Conservation (phyloP, 306 rosid genomes). For the Gillenia trifoliata region DNA sequence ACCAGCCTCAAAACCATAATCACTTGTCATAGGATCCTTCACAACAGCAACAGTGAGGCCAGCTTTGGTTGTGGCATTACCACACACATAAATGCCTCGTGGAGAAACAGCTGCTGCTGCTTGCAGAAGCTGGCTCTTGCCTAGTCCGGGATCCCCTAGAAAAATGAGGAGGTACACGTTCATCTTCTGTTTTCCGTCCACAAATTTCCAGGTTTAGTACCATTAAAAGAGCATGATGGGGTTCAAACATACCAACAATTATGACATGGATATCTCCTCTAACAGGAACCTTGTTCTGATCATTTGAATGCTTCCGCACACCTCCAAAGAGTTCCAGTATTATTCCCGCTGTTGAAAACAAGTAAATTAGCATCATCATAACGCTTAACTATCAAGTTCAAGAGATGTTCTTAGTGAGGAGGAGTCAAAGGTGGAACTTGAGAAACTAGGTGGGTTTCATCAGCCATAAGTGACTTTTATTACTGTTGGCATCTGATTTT, state of each 20-base stretch:
- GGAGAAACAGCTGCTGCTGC: slow-evolving; percentile 94
- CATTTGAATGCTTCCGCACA: slow-evolving; percentile 74
- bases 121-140: slow-evolving; percentile 91
- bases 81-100: slow-evolving; percentile 92
- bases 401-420: background rate
- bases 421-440: background rate
- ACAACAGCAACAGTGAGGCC: slow-evolving; percentile 95
- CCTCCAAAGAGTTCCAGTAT: slow-evolving; percentile 86
- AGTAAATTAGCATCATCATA: slow-evolving; percentile 10
- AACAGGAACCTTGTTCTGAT: slow-evolving; percentile 93
- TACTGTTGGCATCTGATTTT: background rate
- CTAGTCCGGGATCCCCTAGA: slow-evolving; percentile 92
- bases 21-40: slow-evolving; percentile 82
- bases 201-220: slow-evolving; percentile 16
- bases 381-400: slow-evolving; percentile 6
- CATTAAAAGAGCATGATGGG: slow-evolving; percentile 24
- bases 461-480: background rate
- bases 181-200: slow-evolving; percentile 19
- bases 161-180: slow-evolving; percentile 20
- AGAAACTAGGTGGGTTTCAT: slow-evolving; percentile 2
- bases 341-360: slow-evolving; percentile 64
- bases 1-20: slow-evolving; percentile 97
- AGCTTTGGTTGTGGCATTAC: slow-evolving; percentile 90
- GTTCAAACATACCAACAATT: slow-evolving; percentile 68
- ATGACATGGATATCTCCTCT: slow-evolving; percentile 95